phyloP scores from a whole-genome alignment of 2,329 filamentous ascomycete genomes.

The Pezicula neosporulosa region DNA sequence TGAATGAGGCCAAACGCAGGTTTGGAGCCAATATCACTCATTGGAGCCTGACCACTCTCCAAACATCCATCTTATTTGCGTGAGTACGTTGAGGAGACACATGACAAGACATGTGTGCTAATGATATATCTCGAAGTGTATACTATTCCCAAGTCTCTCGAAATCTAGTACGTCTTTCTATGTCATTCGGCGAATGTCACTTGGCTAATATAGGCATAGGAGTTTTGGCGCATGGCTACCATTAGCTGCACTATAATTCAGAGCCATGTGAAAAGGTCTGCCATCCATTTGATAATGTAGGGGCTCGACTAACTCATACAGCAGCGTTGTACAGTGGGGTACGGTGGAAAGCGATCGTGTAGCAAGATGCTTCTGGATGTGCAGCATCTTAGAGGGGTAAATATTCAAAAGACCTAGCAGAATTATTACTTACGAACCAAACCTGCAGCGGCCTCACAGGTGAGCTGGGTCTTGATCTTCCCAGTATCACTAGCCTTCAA shows the following conservation, averaged over 20 bases:
- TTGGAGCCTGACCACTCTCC: background rate
- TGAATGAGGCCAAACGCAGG: constrained; percentile 3
- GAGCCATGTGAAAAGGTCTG: background rate
- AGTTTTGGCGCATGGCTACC: background rate
- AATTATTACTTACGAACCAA: background rate
- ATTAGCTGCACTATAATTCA: background rate
- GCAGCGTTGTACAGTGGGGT: background rate
- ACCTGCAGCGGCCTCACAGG: background rate
- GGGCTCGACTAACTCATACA: background rate
- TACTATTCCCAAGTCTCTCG: constrained; percentile 5
- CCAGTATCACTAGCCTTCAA: background rate
- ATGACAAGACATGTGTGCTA: background rate
- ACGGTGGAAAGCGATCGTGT: background rate
- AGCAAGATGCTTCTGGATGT: constrained; percentile 3
- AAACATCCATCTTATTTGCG: background rate
- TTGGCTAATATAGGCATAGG: background rate
- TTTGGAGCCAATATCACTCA: background rate
- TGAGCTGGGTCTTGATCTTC: background rate
- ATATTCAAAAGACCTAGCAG: background rate
- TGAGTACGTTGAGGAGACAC: background rate
- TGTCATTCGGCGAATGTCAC: too few relatives aligned
- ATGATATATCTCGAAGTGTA: background rate
- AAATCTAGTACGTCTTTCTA: background rate
- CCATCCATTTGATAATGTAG: background rate
- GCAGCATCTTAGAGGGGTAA: constrained; percentile 1